Conservation (phyloP, 352 stramenopile genomes). For the Bremia lactucae region DNA sequence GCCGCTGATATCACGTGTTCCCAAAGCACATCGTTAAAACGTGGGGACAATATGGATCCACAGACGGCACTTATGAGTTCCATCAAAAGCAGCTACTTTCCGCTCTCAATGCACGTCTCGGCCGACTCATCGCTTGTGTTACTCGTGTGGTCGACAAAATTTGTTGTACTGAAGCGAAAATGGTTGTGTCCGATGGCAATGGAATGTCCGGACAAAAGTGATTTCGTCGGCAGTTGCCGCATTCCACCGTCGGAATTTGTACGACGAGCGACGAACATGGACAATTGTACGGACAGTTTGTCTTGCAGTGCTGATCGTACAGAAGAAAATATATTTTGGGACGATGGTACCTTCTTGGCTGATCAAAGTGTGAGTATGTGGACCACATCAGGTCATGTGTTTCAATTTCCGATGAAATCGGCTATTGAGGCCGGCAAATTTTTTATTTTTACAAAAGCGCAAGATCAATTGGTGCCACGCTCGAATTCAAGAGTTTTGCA, state of each 20-base stretch:
- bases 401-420: slow-evolving; percentile 39
- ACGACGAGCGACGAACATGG: slow-evolving; percentile 9
- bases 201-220: slow-evolving; percentile 22
- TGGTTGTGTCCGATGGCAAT: slow-evolving; percentile 54
- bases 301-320: slow-evolving; percentile 3
- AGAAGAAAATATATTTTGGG: slow-evolving; percentile 28
- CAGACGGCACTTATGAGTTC: slow-evolving; percentile 71
- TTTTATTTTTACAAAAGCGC: slow-evolving; percentile 76
- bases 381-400: slow-evolving; percentile 55
- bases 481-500: slow-evolving; percentile 54
- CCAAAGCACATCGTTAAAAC: slow-evolving; percentile 67
- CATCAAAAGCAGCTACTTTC: slow-evolving; percentile 74
- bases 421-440: slow-evolving; percentile 34
- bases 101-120: slow-evolving; percentile 44
- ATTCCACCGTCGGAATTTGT: slow-evolving; percentile 24
- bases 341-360: slow-evolving; percentile 54
- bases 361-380: slow-evolving; percentile 55
- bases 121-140: slow-evolving; percentile 48
- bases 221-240: slow-evolving; percentile 41
- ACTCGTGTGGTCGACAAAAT: slow-evolving; percentile 72
- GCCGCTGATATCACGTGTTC: slow-evolving; percentile 77
- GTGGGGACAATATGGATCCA: slow-evolving; percentile 77
- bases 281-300: slow-evolving; percentile 5
- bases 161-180: slow-evolving; percentile 63
- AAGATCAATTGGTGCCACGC: slow-evolving; percentile 71